Percentiles rank a stretch among this genome's conserved stretches.
phyloP scores from a whole-genome alignment of 108 stramenopile species.

The Cyclostephanos invisitatus region DNA sequence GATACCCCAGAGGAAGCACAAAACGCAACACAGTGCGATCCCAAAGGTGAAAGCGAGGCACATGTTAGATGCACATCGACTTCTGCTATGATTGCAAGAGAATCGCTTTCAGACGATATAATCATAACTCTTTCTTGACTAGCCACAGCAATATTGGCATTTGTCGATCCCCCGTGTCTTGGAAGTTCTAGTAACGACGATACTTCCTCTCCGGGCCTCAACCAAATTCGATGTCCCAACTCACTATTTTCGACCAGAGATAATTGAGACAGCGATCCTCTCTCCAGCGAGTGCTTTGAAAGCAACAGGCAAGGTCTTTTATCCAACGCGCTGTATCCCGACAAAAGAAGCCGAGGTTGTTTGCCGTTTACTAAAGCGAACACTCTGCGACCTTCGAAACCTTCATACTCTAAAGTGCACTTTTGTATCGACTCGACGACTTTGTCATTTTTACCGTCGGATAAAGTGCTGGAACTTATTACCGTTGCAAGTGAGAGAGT shows the following conservation, averaged over 20 bases:
- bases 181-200: constrained; percentile 62
- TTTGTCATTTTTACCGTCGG: constrained; percentile 30
- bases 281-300: constrained; percentile 36
- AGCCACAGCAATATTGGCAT: constrained; percentile 62
- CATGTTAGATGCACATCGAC: constrained; percentile 38
- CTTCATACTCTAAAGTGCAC: constrained; percentile 50
- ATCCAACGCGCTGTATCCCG: constrained; percentile 37
- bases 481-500: constrained; percentile 39
- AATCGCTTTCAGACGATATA: constrained; percentile 50
- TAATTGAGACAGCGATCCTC: constrained; percentile 34
- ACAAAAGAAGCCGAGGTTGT: constrained; percentile 52
- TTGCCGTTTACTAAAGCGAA: constrained; percentile 46
- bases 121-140: constrained; percentile 73
- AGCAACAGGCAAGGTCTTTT: constrained; percentile 53
- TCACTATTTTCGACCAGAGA: constrained; percentile 37
- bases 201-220: constrained; percentile 66
- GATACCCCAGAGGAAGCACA: constrained; percentile 28
- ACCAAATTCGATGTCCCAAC: constrained; percentile 49
- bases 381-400: constrained; percentile 62
- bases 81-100: constrained; percentile 57
- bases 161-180: constrained; percentile 28
- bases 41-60: constrained; percentile 61
- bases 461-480: constrained; percentile 27
- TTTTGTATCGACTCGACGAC: constrained; percentile 51
- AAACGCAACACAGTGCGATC: constrained; percentile 82